Percentiles rank a stretch among this genome's conserved stretches.
Evolutionary conservation across 2,329 filamentous ascomycete genomes (phyloP).

Genomic region (Mycosphaerella sp.): DNA sequence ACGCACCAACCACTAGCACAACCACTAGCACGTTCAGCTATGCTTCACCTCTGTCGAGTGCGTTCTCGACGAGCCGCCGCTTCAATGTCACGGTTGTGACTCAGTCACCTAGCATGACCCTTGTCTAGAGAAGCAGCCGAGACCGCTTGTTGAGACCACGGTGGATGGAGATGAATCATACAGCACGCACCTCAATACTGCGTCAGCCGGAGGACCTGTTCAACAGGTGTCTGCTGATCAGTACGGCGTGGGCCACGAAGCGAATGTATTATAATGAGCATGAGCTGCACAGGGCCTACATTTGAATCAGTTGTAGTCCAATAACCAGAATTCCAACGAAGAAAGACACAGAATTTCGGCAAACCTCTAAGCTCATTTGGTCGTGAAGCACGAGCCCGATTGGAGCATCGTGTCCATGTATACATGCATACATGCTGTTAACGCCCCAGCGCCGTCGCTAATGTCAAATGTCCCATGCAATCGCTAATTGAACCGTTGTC

Average conservation of each 20-base stretch:
- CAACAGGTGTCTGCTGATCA: constrained; percentile 4
- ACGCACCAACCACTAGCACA: not conserved
- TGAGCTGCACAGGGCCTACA: constrained; percentile 7
- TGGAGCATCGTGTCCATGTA: constrained; percentile 1
- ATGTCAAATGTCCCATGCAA: constrained; percentile 1
- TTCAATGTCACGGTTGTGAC: not conserved
- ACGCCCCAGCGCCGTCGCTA: constrained; percentile 11
- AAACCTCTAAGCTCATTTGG: not conserved
- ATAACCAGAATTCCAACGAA: not conserved
- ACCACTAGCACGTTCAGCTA: constrained; percentile 1
- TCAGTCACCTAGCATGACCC: constrained; percentile 3
- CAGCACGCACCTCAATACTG: not conserved
- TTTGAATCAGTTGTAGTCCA: constrained; percentile 9
- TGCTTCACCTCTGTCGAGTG: not conserved
- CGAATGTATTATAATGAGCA: constrained; percentile 1
- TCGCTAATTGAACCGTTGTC: constrained; percentile 15
- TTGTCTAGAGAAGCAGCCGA: not conserved
- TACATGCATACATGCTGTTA: not conserved
- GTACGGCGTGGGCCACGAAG: constrained; percentile 3
- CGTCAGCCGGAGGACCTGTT: not conserved
- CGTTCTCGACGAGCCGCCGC: constrained; percentile 1
- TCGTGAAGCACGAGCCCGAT: no score
- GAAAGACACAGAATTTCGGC: not conserved
- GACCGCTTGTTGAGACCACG: not conserved
- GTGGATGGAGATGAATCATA: not conserved